These are phyloP conservation scores for Mallotus repandus DNA, from an alignment of 441 rosid species.

Conservation along the genomic window DNA sequence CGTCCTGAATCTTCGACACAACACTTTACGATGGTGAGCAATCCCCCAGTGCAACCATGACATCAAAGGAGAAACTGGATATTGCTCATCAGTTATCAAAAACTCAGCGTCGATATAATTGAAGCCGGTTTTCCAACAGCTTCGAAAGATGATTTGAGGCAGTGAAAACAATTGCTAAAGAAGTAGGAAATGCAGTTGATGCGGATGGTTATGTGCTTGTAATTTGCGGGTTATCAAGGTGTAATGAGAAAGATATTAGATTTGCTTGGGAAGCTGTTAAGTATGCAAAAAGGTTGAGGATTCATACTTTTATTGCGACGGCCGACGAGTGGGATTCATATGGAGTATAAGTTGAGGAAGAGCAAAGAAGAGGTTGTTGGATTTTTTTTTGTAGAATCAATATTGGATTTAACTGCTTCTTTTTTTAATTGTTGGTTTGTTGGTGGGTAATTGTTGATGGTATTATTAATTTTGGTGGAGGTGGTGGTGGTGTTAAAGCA, in stretches of 20 bases:
- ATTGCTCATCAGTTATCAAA: constrained; percentile 81
- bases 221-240: constrained; percentile 80
- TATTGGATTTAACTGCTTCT: no score
- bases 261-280: constrained; percentile 90
- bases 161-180: constrained; percentile 62
- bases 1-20: constrained; percentile 76
- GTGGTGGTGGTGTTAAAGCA: no score
- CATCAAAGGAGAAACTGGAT: constrained; percentile 77
- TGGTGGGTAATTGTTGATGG: no score
- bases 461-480: no score
- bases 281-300: constrained; percentile 71
- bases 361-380: constrained; percentile 69
- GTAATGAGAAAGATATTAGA: constrained; percentile 74
- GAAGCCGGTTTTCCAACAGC: constrained; percentile 93
- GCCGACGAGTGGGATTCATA: constrained; percentile 78
- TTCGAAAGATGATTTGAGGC: constrained; percentile 85
- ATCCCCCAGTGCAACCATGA: constrained; percentile 85
- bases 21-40: constrained; percentile 97
- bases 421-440: no score
- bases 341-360: constrained; percentile 80
- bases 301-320: constrained; percentile 85
- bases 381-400: no score
- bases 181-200: constrained; percentile 59
- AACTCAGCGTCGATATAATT: constrained; percentile 82
- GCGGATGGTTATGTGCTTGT: constrained; percentile 76